Conservation (phyloP, 75 land plant species). For the Chamaecyparis obtusa region DNA sequence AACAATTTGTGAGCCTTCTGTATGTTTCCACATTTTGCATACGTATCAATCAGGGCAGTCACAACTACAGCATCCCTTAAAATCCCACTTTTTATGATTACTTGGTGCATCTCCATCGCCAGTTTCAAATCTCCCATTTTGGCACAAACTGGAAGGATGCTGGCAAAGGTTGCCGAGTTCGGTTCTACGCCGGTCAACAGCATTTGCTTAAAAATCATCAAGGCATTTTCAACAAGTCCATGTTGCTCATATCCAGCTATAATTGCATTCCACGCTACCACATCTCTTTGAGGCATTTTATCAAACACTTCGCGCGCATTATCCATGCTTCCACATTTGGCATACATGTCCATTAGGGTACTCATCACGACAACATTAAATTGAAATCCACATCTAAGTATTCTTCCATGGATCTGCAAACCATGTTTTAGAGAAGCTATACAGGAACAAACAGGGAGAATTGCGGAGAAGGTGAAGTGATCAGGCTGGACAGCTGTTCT, state of each 20-base stretch:
- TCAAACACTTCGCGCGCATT: slow-evolving; percentile 41
- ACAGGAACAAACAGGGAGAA: slow-evolving; percentile 35
- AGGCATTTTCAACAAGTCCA: slow-evolving; percentile 29
- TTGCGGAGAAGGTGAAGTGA: slow-evolving; percentile 23
- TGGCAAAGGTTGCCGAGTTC: not conserved
- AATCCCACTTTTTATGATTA: not conserved
- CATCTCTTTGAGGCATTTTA: slow-evolving; percentile 31
- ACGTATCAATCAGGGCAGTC: not conserved
- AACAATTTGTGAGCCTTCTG: not conserved
- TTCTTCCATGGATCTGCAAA: slow-evolving; percentile 33
- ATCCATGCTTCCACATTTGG: slow-evolving; percentile 35
- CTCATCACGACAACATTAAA: slow-evolving; percentile 34
- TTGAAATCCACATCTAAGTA: slow-evolving; percentile 20
- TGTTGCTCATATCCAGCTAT: slow-evolving; percentile 29
- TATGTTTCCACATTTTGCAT: no score
- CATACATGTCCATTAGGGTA: slow-evolving; percentile 42
- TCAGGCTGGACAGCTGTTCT: slow-evolving; percentile 17
- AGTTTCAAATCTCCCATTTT: not conserved
- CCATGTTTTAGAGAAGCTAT: slow-evolving; percentile 30
- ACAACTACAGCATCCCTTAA: not conserved
- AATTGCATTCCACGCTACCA: slow-evolving; percentile 47
- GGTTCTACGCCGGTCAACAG: slow-evolving; percentile 12
- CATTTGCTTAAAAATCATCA: slow-evolving; percentile 47
- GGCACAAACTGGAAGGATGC: not conserved
- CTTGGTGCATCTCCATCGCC: not conserved